Evolutionary conservation across 352 stramenopile genomes (phyloP).

Genomic region (Saprolegnia parasitica): DNA sequence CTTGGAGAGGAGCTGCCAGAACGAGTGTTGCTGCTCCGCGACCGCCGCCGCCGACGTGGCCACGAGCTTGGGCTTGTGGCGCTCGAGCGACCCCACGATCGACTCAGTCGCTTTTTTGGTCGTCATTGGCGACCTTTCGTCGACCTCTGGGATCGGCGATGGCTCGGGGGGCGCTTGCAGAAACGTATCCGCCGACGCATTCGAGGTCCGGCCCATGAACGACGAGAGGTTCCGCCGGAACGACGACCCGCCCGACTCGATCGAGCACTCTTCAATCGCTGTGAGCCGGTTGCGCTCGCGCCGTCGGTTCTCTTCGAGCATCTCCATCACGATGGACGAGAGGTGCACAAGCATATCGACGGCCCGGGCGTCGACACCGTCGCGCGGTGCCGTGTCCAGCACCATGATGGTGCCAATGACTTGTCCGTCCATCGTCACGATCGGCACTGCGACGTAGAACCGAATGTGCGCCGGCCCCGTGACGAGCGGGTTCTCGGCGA

Average conservation of each 20-base stretch:
- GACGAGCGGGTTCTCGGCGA: constrained; percentile 83
- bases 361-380: constrained; percentile 39
- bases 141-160: background rate
- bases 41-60: constrained; percentile 30
- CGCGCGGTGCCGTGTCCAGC: constrained; percentile 57
- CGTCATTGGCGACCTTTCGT: background rate
- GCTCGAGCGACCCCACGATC: background rate
- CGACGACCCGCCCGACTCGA: background rate
- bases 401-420: constrained; percentile 75
- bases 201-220: background rate
- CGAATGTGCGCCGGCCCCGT: constrained; percentile 84
- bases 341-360: constrained; percentile 71
- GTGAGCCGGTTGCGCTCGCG: constrained; percentile 10
- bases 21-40: constrained; percentile 32
- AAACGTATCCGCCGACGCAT: background rate
- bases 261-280: constrained; percentile 8
- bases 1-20: constrained; percentile 50
- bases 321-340: constrained; percentile 45
- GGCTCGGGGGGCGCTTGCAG: constrained; percentile 29
- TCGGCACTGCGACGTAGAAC: constrained; percentile 86
- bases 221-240: background rate
- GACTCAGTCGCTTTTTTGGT: constrained; percentile 13
- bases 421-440: constrained; percentile 47
- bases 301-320: constrained; percentile 34
- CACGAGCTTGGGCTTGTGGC: background rate